Base-by-base conservation (phyloP, 2,329 filamentous ascomycete species). In the Davidsoniella virescens region DNA sequence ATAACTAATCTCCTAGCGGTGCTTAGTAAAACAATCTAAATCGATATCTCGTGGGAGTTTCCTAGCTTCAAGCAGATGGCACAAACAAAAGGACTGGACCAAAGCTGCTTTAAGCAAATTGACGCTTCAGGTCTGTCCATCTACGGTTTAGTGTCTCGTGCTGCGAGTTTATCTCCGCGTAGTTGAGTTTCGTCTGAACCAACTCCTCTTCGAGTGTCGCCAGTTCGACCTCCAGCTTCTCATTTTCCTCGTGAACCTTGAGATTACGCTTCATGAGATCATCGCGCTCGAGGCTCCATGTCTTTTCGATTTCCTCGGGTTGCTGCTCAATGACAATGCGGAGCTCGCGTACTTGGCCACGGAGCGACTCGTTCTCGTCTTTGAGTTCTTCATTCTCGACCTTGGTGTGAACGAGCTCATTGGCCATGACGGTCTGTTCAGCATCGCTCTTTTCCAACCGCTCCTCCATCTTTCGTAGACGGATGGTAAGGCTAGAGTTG, bases 181-280 rank as follows among this genome's bases (percentile, higher is more conserved):
- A 87, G 60, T 79, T 78, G 84, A 98, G 84, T 74, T 98, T 98
- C 1, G 87, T 92, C 62, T 82, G 78, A 55, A 98, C 90, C 56
- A 98, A 70, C 63, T 87, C 80, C 65, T 88, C 84, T 70, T 96
- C 92, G 70, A 96, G 84, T 58, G 95, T 87, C 4, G 78, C 74
- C 74, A 94, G 76, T 60, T 92, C 85, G 61, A 94, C 90, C 65
- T 95, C 88, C 57, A 98, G 68, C 52, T 73, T 77, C 54, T 84
- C 75, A 60, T 96, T 98, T 67, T 94, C 87, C 58, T 94, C 87
- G 60, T 96, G 88, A 6, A 96, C 88, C 59, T 93, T 87, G 55
- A 84, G 76, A 62, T 96, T 96, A 54, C 87, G 78, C 64, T 87
- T 80, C 82, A 96, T 92, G 59, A 96, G 78, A 49, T 84, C 77